phyloP scores from a whole-genome alignment of 2,329 filamentous ascomycete genomes.

The Plectosphaerella plurivora region DNA sequence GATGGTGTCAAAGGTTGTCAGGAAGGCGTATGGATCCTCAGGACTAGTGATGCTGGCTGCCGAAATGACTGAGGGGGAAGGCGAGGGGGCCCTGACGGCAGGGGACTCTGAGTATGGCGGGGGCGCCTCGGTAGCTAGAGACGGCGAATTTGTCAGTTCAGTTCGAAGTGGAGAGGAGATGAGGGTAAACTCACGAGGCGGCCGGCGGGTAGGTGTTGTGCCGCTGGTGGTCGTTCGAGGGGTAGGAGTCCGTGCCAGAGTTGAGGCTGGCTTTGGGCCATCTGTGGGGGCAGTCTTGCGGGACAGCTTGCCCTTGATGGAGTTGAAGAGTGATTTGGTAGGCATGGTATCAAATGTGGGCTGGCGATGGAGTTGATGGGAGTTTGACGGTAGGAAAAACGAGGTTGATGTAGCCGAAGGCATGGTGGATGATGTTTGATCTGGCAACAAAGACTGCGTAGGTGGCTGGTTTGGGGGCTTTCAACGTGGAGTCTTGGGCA shows the following conservation, averaged over 20 bases:
- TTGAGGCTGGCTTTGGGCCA: constrained; percentile 5
- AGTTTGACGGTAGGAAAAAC: background rate
- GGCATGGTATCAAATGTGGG: too few species aligned
- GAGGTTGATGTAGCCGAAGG: background rate
- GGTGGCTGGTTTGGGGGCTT: too few species aligned
- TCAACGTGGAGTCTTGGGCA: too few species aligned
- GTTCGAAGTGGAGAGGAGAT: background rate
- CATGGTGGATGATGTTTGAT: too few species aligned
- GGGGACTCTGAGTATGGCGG: constrained; percentile 25
- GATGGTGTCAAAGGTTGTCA: constrained; percentile 76
- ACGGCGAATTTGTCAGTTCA: background rate
- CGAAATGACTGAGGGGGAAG: constrained; percentile 15
- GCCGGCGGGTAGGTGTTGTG: constrained; percentile 8
- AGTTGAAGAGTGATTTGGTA: constrained; percentile 22
- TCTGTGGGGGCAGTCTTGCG: constrained; percentile 15
- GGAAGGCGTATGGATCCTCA: constrained; percentile 72
- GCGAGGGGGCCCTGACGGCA: constrained; percentile 8
- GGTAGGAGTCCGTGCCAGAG: constrained; percentile 11
- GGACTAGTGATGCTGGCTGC: constrained; percentile 27
- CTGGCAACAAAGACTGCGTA: too few species aligned
- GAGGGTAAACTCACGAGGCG: constrained; percentile 10
- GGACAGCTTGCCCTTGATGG: constrained; percentile 28
- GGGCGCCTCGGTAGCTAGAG: constrained; percentile 23
- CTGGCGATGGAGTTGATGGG: background rate
- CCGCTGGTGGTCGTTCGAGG: background rate